Evolutionary conservation across 148 eudicot species (phyloP), one percentile per base, ranked within the genome.

Genomic region (Rhododendron simsii): DNA sequence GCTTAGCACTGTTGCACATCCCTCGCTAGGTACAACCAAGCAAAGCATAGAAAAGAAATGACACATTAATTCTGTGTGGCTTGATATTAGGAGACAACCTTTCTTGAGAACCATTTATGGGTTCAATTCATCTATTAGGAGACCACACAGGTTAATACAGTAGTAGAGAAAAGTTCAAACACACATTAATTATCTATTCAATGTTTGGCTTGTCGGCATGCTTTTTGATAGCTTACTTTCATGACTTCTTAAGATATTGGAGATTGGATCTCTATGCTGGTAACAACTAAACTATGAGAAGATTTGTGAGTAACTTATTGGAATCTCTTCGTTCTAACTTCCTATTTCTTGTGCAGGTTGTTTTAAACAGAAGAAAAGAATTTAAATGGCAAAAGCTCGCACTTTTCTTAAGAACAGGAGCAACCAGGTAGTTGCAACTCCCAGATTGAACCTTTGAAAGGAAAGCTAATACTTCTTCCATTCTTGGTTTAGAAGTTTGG

Each of bases 301-400:
- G 63, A 85, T 45, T 78, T 85, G 55, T 63, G 2, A 81, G 26
- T 18, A 35, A 11, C 75, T 86, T 13, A 73, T 73, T 84, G 53
- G 20, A 20, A 74, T 80, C n/a, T 57, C 18, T 61, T 81, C 45
- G 9, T 80, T 30, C 61, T 59, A 23, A 81, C 26, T 73, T 76
- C 78, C 14, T 78, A 51, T 35, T 89, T 53, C 44, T 14, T 87
- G 57, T 89, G 89, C 91, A 97, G 99, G 99, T 95, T 84, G 92
- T 95, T 55, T 87, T 97, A 73, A 91, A 97, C 90, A 93, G 86
- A 87, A 91, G 88, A 89, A 92, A 89, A 85, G 98, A 95, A 85
- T 95, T 97, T 83, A 95, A 94, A 61, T 95, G 98, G 99, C 86
- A 91, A 83, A 97, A 87, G 92, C 93, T 97, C 84, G 89, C 93